Percentiles rank a stretch among this genome's conserved stretches.
These are phyloP conservation scores for Metarhizium humberi DNA, from an alignment of 2,329 filamentous ascomycete genomes.

Conservation along the genomic window DNA sequence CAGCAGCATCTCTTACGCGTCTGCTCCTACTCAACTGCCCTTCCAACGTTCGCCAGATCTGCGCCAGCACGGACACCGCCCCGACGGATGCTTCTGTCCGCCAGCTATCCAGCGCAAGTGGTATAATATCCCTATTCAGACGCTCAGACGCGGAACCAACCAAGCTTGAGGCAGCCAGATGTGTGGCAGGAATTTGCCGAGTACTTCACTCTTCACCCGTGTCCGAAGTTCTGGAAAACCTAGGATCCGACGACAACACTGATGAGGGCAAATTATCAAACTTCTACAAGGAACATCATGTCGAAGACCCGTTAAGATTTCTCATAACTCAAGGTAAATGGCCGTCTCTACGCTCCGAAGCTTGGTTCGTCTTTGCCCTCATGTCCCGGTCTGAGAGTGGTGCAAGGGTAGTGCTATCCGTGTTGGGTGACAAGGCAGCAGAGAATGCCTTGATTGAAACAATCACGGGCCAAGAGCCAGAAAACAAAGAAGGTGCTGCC, in stretches of 20 bases:
- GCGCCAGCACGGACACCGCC: conserved; percentile 28
- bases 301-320: conserved; percentile 36
- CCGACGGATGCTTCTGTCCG: conserved; percentile 7
- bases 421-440: conserved; percentile 33
- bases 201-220: conserved; percentile 37
- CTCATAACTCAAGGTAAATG: conserved; percentile 49
- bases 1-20: conserved; percentile 47
- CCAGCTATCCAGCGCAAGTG: conserved; percentile 25
- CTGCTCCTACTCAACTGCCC: conserved; percentile 45
- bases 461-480: conserved; percentile 32
- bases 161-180: conserved; percentile 49
- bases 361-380: conserved; percentile 53
- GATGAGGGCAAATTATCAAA: conserved; percentile 12
- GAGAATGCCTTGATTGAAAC: conserved; percentile 35
- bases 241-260: neutral
- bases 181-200: conserved; percentile 42
- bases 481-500: conserved; percentile 7
- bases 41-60: conserved; percentile 41
- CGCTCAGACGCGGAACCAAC: conserved; percentile 39
- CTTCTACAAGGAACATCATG: conserved; percentile 38
- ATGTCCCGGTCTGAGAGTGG: conserved; percentile 45
- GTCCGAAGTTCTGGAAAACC: conserved; percentile 20
- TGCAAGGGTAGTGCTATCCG: conserved; percentile 32
- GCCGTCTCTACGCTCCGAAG: conserved; percentile 49
- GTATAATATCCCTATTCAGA: conserved; percentile 27